Base-by-base conservation (phyloP, 768 basidiomycete species). In the Sistotremastrum suecicum region DNA sequence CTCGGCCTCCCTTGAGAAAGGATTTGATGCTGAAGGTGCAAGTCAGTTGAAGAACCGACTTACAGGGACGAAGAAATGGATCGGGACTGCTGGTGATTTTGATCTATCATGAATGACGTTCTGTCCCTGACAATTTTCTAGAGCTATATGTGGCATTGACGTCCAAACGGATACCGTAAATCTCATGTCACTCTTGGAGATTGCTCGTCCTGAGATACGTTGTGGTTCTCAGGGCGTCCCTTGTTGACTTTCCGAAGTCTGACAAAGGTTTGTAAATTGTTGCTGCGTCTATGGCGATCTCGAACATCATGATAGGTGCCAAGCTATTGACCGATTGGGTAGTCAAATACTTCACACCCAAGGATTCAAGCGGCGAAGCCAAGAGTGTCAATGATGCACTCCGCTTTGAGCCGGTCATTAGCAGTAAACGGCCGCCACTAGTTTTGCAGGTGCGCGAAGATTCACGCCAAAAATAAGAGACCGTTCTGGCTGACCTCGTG, bases 131-230 rank as follows among this genome's bases (percentile, higher is more conserved):
- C 38, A 8, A 38, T 46, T 34, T 39, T 37, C 32, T 35, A 85
- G 84, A 89, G 53, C 57, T 92, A 35, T 83, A 78, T 60, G 75
- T 80, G 7, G 87, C 88, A 33, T 85, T 90, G 57, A 73, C 72
- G 1, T 83, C 63, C 53, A 75, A 80, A 41, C 83, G 82, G 33
- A 81, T 94, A 41, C 87, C 90, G 87, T 92, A 59, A 65, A 83
- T 60, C 32, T 43, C 11, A 42, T 36, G 42, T 40, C 30, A 20
- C 45, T 43, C 37, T 37, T 39, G 36, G 30, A 37, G 39, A 37
- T 36, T 5, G 31, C 36, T 30, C 34, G 29, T 38, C 20, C 39
- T 42, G 20, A 39, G 34, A 6, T 33, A 33, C 37, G 38, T 46
- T 48, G 42, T 34, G 34, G 43, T 46, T 32, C 43, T 20, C 51